These are phyloP conservation scores for Jamesozyma piceae DNA, from an alignment of 805 yeast species.

Conservation along the genomic window DNA sequence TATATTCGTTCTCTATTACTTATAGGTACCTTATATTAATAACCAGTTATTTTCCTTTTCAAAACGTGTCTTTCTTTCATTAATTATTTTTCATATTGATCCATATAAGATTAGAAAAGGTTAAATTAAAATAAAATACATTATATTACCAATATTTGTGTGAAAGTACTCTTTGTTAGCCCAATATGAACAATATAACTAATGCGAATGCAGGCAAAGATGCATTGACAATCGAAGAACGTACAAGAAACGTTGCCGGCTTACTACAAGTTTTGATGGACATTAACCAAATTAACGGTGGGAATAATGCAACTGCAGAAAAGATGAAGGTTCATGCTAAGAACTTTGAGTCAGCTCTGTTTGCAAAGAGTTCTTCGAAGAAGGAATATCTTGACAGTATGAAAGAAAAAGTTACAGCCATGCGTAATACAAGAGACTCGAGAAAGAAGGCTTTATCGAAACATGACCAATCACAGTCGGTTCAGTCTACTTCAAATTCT, in stretches of 20 bases:
- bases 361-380: slow-evolving; percentile 45
- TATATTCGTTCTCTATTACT: too few relatives aligned
- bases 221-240: slow-evolving; percentile 23
- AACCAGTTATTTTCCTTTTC: too few relatives aligned
- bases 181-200: background rate
- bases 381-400: slow-evolving; percentile 44
- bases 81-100: too few relatives aligned
- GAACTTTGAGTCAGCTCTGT: slow-evolving; percentile 62
- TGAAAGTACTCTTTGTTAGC: too few relatives aligned
- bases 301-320: slow-evolving; percentile 30
- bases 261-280: slow-evolving; percentile 28
- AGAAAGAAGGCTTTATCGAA: slow-evolving; percentile 17
- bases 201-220: slow-evolving; percentile 11
- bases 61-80: too few relatives aligned
- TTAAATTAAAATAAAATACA: too few relatives aligned
- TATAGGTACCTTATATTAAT: too few relatives aligned
- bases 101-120: too few relatives aligned
- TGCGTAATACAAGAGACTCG: slow-evolving; percentile 29
- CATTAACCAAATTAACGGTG: slow-evolving; percentile 30
- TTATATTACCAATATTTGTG: too few relatives aligned
- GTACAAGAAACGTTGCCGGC: slow-evolving; percentile 28
- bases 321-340: slow-evolving; percentile 50
- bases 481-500: background rate
- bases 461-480: background rate
- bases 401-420: slow-evolving; percentile 36